Percentiles rank a stretch among this genome's conserved stretches.
phyloP scores from a whole-genome alignment of 1,139 yeast species.

The Blastobotrys serpentis region DNA sequence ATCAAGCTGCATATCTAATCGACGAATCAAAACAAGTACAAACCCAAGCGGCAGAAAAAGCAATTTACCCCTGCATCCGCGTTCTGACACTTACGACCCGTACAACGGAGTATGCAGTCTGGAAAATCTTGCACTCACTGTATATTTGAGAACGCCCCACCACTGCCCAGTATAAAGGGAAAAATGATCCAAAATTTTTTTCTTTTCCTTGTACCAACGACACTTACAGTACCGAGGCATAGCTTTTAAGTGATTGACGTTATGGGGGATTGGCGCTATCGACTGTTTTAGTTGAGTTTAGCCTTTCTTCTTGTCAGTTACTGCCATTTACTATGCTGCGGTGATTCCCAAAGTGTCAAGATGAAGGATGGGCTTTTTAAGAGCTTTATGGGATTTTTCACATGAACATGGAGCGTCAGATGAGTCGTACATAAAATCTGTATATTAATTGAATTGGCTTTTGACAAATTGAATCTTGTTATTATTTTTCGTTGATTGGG shows the following conservation, averaged over 20 bases:
- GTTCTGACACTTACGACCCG: not conserved
- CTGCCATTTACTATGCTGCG: constrained; percentile 16
- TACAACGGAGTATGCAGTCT: too few species aligned
- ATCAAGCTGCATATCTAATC: not conserved
- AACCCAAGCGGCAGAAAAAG: not conserved
- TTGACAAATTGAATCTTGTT: too few species aligned
- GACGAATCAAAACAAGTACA: not conserved
- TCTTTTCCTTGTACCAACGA: constrained; percentile 16
- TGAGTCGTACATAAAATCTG: constrained; percentile 44
- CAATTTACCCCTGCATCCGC: not conserved
- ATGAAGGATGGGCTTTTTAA: constrained; percentile 47
- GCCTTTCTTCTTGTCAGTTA: not conserved
- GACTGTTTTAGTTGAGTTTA: constrained; percentile 10
- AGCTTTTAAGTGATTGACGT: constrained; percentile 1
- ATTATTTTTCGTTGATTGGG: too few species aligned
- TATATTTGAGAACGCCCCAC: not conserved
- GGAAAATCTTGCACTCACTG: too few species aligned
- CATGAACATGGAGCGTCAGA: constrained; percentile 60
- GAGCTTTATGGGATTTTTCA: constrained; percentile 55
- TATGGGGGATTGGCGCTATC: not conserved
- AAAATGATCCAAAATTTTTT: constrained; percentile 11
- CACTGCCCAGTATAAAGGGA: not conserved
- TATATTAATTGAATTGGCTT: too few species aligned
- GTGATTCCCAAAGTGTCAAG: constrained; percentile 49
- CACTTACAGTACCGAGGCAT: constrained; percentile 20